Evolutionary conservation across 805 yeast species (phyloP).

Genomic region (Saccharomycopsis amapae): DNA sequence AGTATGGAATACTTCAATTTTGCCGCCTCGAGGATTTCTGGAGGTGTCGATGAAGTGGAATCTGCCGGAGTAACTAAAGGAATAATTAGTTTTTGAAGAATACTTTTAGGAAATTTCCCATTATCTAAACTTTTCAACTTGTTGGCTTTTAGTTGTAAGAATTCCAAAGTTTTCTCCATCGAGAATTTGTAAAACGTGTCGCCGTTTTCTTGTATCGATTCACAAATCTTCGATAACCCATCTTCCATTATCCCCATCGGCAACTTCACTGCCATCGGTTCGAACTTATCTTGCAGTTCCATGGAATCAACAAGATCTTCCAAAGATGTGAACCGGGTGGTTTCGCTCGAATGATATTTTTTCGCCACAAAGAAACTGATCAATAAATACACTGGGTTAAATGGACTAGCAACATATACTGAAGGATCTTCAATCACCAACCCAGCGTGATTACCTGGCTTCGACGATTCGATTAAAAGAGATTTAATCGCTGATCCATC

Average conservation of each 20-base stretch:
- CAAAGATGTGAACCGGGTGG: conserved; percentile 7
- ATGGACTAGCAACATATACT: conserved; percentile 12
- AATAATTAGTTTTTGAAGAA: conserved; percentile 8
- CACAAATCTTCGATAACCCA: conserved; percentile 9
- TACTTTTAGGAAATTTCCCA: conserved; percentile 14
- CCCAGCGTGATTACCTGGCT: background rate
- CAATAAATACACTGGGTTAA: conserved; percentile 8
- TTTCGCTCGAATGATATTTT: background rate
- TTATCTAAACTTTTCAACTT: conserved; percentile 3
- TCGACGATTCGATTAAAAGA: conserved; percentile 5
- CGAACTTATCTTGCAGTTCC: background rate
- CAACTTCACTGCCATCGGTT: background rate
- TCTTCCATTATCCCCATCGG: conserved; percentile 3
- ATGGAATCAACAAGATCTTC: conserved; percentile 20
- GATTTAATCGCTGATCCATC: conserved; percentile 7
- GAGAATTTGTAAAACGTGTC: conserved; percentile 13
- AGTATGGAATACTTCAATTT: conserved; percentile 10
- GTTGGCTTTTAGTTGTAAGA: conserved; percentile 1
- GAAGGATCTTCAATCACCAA: conserved; percentile 12
- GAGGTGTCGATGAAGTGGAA: conserved; percentile 1
- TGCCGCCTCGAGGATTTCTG: conserved; percentile 4
- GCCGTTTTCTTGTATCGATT: conserved; percentile 9
- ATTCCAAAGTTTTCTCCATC: background rate
- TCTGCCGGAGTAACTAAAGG: conserved; percentile 16
- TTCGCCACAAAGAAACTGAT: conserved; percentile 5